A percentile compares a stretch with the other conserved stretches of the same genome.
These are phyloP conservation scores for Prinsepia uniflora DNA, from an alignment of 306 rosid genomes.

Conservation along the genomic window DNA sequence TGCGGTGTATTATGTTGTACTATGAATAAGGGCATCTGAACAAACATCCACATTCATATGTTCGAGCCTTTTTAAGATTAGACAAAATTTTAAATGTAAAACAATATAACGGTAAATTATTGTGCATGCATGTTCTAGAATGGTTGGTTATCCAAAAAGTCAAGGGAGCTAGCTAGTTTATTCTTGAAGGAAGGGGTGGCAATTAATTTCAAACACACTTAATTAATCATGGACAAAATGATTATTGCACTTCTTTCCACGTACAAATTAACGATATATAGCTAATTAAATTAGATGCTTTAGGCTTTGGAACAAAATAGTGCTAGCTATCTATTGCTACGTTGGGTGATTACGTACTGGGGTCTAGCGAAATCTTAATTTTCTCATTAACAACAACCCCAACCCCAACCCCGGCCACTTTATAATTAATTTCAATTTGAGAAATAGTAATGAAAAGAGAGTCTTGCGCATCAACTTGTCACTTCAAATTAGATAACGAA, in stretches of 20 bases:
- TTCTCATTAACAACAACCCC: neutral
- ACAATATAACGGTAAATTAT: too few relatives aligned
- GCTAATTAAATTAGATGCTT: neutral
- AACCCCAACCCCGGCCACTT: too few relatives aligned
- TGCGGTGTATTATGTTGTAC: neutral
- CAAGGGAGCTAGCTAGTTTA: neutral
- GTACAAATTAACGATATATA: too few relatives aligned
- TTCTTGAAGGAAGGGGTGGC: neutral
- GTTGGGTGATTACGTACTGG: constrained; percentile 10
- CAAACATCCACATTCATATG: neutral
- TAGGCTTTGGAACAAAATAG: neutral
- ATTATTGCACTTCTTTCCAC: constrained; percentile 13
- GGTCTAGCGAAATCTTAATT: constrained; percentile 4
- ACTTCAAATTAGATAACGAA: too few relatives aligned
- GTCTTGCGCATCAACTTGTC: too few relatives aligned
- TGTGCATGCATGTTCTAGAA: neutral
- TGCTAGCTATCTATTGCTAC: neutral
- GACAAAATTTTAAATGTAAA: too few relatives aligned
- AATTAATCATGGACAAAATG: constrained; percentile 24
- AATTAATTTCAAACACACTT: constrained; percentile 4
- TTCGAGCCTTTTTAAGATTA: too few relatives aligned
- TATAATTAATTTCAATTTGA: too few relatives aligned
- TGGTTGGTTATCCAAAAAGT: neutral
- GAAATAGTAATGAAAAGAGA: too few relatives aligned
- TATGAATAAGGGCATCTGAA: too few relatives aligned